Evolutionary conservation across 2,329 filamentous ascomycete genomes (phyloP).

Genomic region (Cladosporium sp.): DNA sequence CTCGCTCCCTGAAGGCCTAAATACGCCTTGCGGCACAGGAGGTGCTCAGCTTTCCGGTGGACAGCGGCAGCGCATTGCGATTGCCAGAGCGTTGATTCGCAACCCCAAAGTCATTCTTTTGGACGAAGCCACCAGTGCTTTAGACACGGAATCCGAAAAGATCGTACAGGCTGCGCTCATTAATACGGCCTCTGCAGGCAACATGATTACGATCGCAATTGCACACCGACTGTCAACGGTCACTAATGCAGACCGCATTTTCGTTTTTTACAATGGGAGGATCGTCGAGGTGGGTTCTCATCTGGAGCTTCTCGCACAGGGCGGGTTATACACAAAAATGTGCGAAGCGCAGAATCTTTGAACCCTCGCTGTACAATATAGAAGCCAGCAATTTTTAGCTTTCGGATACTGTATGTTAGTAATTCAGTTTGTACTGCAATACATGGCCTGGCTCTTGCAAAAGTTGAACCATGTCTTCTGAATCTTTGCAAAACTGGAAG

Average conservation of each 20-base stretch:
- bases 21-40: constrained; percentile 87
- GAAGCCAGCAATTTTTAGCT: no score
- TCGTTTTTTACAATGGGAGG: constrained; percentile 36
- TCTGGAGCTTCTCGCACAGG: constrained; percentile 34
- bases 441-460: no score
- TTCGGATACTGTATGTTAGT: no score
- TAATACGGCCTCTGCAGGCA: constrained; percentile 34
- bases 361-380: no score
- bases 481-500: no score
- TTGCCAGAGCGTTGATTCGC: constrained; percentile 79
- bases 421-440: no score
- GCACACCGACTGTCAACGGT: constrained; percentile 40
- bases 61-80: constrained; percentile 86
- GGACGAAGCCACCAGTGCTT: constrained; percentile 86
- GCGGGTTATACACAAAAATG: constrained; percentile 43
- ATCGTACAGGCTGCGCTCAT: constrained; percentile 71
- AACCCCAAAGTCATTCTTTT: constrained; percentile 90
- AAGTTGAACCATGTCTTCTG: no score
- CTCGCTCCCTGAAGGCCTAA: constrained; percentile 74
- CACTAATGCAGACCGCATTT: constrained; percentile 36
- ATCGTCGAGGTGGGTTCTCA: constrained; percentile 38
- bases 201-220: constrained; percentile 39
- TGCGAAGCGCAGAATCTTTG: constrained; percentile 38
- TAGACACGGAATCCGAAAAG: constrained; percentile 93
- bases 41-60: constrained; percentile 94